Evolutionary conservation across 305 asterid genomes (phyloP), one percentile per base, ranked within the genome.

Genomic region (Ilex paraguariensis): DNA sequence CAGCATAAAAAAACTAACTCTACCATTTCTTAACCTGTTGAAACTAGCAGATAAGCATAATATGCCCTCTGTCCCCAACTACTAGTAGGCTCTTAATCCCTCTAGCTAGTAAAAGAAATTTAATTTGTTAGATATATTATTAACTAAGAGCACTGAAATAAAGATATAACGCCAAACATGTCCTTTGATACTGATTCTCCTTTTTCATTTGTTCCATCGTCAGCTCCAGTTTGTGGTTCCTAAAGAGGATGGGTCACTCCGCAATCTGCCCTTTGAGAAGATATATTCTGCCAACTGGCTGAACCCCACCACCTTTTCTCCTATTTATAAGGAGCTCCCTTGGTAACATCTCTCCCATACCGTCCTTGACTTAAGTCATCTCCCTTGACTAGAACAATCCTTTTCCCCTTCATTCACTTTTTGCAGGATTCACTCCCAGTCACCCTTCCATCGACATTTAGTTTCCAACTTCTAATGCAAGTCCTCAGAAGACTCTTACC

Each of bases 241-340:
- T 59, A 79, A 70, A 68, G 67, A 32, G 63, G 85, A 72, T 64
- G 82, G 67, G 83, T 83, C 90, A 72, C 83, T 69, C 76, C 56
- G 58, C 64, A 73, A 80, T 72, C 79, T 72, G 63, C 63, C 75
- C 75, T 73, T 68, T 74, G 54, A 58, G 56, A 70, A 69, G 56
- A 62, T 64, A 69, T 74, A 81, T 81, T 83, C 86, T 66, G 48
- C 79, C 74, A 69, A 64, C 78, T 75, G 69, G 73, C 77, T 71
- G 14, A 64, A 64, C 77, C 79, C 81, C 82, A 77, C 82, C 66
- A 56, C 64, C 63, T 73, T 58, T 66, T 66, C 63, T 70, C 70
- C 66, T 73, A 71, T 73, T 66, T 84, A 81, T 79, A 77, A 64
- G 75, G 64, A 72, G n/a, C 79, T 31, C 21, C 7, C 48, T 31